These are phyloP conservation scores for Aspergillus fructus DNA, from an alignment of 2,329 filamentous ascomycete genomes.

Conservation along the genomic window DNA sequence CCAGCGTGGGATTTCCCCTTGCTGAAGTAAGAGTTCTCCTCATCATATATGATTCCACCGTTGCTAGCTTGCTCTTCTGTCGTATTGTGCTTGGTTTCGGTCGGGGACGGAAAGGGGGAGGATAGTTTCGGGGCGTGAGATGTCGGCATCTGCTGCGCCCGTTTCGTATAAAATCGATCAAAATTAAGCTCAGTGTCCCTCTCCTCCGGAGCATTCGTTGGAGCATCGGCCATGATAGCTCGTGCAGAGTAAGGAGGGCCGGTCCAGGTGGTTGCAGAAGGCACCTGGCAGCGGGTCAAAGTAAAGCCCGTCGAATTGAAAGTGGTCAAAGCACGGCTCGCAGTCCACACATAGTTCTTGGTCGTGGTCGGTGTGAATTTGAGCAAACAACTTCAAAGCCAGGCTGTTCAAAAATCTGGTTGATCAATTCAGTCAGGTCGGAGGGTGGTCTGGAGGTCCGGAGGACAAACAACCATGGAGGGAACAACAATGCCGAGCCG, in stretches of 20 bases:
- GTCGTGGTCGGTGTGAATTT: background rate
- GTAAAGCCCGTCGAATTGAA: background rate
- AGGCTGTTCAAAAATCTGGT: background rate
- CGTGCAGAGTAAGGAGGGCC: background rate
- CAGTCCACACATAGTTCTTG: background rate
- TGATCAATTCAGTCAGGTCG: conserved; percentile 6
- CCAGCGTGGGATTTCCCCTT: conserved; percentile 12
- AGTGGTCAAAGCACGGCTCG: background rate
- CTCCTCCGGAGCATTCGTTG: conserved; percentile 19
- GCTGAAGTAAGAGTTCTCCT: conserved; percentile 7
- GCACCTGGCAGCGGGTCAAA: background rate
- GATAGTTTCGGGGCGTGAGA: conserved; percentile 24
- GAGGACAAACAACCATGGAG: conserved; percentile 21
- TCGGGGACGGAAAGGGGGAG: conserved; percentile 31
- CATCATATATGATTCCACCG: conserved; percentile 16
- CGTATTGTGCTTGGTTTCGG: conserved; percentile 21
- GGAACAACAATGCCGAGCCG: conserved; percentile 15
- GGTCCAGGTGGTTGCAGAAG: background rate
- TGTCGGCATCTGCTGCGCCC: conserved; percentile 19
- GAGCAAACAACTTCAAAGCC: background rate
- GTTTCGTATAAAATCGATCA: conserved; percentile 20
- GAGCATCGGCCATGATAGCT: conserved; percentile 26
- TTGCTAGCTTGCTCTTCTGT: conserved; percentile 18
- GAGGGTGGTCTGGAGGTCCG: conserved; percentile 8
- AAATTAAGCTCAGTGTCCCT: conserved; percentile 19